Conservation (phyloP, 2,329 filamentous ascomycete species). For the Talaromyces funiculosus region DNA sequence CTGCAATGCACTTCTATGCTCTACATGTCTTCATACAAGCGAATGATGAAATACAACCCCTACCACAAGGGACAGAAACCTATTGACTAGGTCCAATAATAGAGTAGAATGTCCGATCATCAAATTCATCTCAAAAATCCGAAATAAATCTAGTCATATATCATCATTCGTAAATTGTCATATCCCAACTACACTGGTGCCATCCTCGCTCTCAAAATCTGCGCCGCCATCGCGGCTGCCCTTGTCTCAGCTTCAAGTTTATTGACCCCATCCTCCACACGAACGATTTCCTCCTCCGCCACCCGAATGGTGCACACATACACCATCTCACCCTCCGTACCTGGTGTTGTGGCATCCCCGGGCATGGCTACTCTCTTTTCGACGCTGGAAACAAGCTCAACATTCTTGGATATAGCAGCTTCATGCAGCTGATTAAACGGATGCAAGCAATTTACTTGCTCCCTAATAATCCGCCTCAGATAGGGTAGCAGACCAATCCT, state of each 20-base stretch:
- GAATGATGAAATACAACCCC: too few relatives aligned
- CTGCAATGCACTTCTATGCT: slow-evolving; percentile 38
- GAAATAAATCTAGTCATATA: background rate
- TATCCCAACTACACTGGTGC: background rate
- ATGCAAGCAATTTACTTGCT: slow-evolving; percentile 52
- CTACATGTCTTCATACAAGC: too few relatives aligned
- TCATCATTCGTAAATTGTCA: background rate
- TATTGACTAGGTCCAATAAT: background rate
- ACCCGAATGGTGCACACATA: slow-evolving; percentile 11
- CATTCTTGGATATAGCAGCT: slow-evolving; percentile 6
- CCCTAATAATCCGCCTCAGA: slow-evolving; percentile 55
- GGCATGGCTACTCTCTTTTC: background rate
- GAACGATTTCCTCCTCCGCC: slow-evolving; percentile 11
- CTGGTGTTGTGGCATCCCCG: background rate
- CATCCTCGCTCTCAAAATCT: slow-evolving; percentile 11
- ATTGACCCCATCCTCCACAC: slow-evolving; percentile 13
- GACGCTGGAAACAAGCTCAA: background rate
- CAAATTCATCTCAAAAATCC: background rate
- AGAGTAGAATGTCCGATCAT: background rate
- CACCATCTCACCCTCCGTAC: background rate
- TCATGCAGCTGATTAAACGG: slow-evolving; percentile 52
- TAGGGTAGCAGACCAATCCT: slow-evolving; percentile 60
- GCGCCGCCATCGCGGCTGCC: slow-evolving; percentile 12
- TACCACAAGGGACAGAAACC: too few relatives aligned
- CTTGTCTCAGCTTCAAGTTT: slow-evolving; percentile 15